Evolutionary conservation across 75 land plant genomes (phyloP).

Genomic region (Larix kaempferi): DNA sequence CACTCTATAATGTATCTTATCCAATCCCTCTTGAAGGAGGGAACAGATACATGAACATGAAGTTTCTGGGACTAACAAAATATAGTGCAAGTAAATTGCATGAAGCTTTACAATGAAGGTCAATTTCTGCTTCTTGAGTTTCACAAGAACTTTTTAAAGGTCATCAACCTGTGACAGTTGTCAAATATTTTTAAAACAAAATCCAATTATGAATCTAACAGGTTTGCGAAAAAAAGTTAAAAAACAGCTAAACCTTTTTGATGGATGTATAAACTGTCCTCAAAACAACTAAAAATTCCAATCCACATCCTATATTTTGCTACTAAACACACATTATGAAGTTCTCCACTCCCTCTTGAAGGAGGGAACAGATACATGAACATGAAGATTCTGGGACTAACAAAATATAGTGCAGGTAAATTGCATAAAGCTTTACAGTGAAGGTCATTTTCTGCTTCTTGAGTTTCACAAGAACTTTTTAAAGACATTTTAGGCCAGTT

Average conservation of each 20-base stretch:
- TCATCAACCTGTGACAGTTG: conserved; percentile 79
- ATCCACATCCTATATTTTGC: background rate
- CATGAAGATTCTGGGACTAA: background rate
- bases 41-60: background rate
- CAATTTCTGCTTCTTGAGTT: too few species aligned
- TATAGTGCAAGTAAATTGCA: too few species aligned
- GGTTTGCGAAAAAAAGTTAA: background rate
- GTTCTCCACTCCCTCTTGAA: background rate
- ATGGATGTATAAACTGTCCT: background rate
- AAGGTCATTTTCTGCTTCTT: too few species aligned
- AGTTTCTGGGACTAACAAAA: background rate
- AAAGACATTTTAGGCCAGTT: too few species aligned
- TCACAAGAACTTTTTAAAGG: too few species aligned
- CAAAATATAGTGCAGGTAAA: too few species aligned
- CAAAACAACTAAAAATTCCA: background rate
- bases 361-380: background rate
- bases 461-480: too few species aligned
- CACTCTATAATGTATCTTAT: conserved; percentile 1
- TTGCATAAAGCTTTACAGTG: too few species aligned
- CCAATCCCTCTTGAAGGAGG: background rate
- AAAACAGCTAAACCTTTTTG: background rate
- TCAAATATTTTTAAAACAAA: background rate
- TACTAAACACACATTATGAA: background rate
- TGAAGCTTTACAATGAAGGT: too few species aligned
- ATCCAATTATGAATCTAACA: background rate